Evolutionary conservation across 345 rosid genomes (phyloP), one percentile per base, ranked within the genome.

Genomic region (Rhodamnia rubescens): DNA sequence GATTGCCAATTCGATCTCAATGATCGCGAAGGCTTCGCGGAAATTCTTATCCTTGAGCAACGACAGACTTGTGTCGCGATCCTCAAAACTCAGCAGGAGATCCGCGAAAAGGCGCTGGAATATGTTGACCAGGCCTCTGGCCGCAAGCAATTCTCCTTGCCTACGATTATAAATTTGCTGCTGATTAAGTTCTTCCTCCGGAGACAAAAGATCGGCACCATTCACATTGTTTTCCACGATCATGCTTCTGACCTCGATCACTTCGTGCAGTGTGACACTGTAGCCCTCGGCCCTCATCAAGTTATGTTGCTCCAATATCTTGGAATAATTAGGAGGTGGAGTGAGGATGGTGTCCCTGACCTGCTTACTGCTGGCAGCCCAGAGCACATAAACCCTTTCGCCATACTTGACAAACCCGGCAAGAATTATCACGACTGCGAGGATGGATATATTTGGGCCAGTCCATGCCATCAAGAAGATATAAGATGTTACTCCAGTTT

Each of bases 1-100:
- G 83, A 93, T 88, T 52, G 86, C 84, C 2, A 93, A 90, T 85
- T 90, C 93, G 20, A 84, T 87, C 83, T 90, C 93, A 0, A 91
- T 81, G 56, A 93, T 53, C 3, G 83, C 82, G 81, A 92, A 87
- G 26, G 89, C 94, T 15, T 6, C 11, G 15, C 5, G 40, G 27
- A 26, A 7, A n/a, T 50, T 5, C 59, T 82, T 53, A 53, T 3
- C 64, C 9, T 29, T 18, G 11, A 83, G 47, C 36, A 47, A 20
- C 11, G n/a, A n/a, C 57, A 1, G 4, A 32, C 84, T 50, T 40
- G 84, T 51, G 13, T 83, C n/a, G 27, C 61, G 15, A 32, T 83
- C 84, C 24, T 53, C n/a, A 1, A 53, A 53, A 36, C 84, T 83
- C 29, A 53, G 49, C 58, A 53, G 84, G 14, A 53, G 84, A 83